Conservation (phyloP, 73 alveolate genomes). For the Paramecium primaurelia region DNA sequence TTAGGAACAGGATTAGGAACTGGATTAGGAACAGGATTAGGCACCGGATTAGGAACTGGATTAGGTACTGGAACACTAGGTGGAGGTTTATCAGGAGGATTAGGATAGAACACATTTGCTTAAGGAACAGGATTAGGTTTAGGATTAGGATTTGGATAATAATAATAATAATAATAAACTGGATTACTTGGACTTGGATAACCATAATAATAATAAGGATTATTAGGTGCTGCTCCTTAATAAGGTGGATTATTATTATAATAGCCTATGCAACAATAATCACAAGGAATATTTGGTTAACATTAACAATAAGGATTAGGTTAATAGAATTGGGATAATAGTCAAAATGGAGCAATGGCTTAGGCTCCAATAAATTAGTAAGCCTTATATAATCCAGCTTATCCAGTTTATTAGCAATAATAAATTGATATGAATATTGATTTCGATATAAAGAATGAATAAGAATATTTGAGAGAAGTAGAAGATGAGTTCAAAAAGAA, state of each 20-base stretch:
- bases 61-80: neutral
- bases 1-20: neutral
- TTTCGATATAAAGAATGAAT: conserved; percentile 4
- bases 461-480: neutral
- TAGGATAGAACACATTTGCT: neutral
- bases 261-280: neutral
- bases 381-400: neutral
- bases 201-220: neutral
- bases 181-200: neutral
- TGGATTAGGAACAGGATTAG: neutral
- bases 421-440: neutral
- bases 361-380: neutral
- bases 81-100: neutral
- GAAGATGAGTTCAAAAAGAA: conserved; percentile 2
- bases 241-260: neutral
- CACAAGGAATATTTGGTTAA: neutral
- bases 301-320: neutral
- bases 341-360: neutral
- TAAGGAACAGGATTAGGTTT: neutral
- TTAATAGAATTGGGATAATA: neutral
- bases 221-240: neutral
- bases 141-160: neutral
- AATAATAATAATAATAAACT: neutral
- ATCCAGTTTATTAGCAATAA: neutral
- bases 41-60: neutral